Evolutionary conservation across 2,329 filamentous ascomycete species (phyloP), one percentile per base, ranked within the genome.

Genomic region (Penicillium sp.): DNA sequence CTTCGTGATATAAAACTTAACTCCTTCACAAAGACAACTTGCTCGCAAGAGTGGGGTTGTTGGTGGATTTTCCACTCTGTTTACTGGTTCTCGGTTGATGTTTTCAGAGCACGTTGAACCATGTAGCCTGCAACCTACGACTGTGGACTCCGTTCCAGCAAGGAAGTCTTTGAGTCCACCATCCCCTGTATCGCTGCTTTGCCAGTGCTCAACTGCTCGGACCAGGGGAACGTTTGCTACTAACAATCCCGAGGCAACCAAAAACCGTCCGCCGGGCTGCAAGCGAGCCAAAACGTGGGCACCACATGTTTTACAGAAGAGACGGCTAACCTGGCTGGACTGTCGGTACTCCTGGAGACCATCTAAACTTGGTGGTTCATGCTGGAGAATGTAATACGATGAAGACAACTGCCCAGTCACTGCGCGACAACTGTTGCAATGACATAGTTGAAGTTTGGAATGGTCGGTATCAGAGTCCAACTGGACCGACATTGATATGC

Each of bases 1-100:
- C 2, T 78, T 79, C 4, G 79, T 80, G 62, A 89, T 78, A 61
- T 73, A 76, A 66, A 88, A 83, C 11, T 76, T 67, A 11, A 88
- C 76, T 2, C 75, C 78, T 4, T 75, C 72, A 66, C 85, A 88
- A 61, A 81, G 78, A 61, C 82, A 85, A 58, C 70, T 69, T 4
- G 75, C 81, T 43, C 73, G 70, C 9, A 84, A 34, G 14, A 14
- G n/a, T 18, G 39, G 16, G 16, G 23, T 32, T 13, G 38, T 34
- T 30, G 26, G 60, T 7, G 58, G 36, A 13, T 63, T 54, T 23
- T 52, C 45, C 55, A 39, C 43, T 32, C 39, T 13, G n/a, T 29
- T 35, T 32, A 35, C 10, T 14, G 48, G 14, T 49, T 56, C n/a
- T 4, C 6, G 10, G 40, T 32, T 38, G 27, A 9, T 23, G 26